These are phyloP conservation scores for Cytospora leucostoma DNA, from an alignment of 2,329 filamentous ascomycete genomes.

Conservation along the genomic window DNA sequence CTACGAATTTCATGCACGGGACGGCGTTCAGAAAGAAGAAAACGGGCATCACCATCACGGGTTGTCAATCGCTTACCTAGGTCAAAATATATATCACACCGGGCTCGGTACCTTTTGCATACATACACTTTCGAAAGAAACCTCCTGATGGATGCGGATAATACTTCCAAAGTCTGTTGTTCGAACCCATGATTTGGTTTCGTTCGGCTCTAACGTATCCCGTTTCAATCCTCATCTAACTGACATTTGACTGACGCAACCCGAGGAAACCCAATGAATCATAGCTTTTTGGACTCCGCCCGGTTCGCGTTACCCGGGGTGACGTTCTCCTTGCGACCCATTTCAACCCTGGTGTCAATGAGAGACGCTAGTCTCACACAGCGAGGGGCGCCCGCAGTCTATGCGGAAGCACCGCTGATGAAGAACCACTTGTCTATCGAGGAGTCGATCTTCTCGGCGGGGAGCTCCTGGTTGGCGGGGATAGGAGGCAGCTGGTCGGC, in stretches of 20 bases:
- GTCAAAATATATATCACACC: neutral
- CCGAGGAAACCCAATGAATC: conserved; percentile 7
- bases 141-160: neutral
- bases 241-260: neutral
- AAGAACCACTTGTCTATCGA: conserved; percentile 99
- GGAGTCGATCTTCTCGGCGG: conserved; percentile 85
- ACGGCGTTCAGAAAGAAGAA: conserved; percentile 13
- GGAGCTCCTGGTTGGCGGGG: conserved; percentile 75
- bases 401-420: conserved; percentile 93
- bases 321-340: neutral
- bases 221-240: neutral
- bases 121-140: neutral
- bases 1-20: conserved; percentile 19
- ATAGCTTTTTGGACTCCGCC: neutral
- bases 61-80: neutral
- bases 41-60: neutral
- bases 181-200: neutral
- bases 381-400: conserved; percentile 36
- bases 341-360: conserved; percentile 10
- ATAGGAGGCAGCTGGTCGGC: conserved; percentile 73
- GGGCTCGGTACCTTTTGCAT: neutral
- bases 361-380: neutral
- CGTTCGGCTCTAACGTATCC: conserved; percentile 15
- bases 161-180: neutral
- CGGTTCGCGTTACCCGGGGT: neutral